Conservation (phyloP, 176 grass and related monocot species). For the Rhynchospora pubera region DNA sequence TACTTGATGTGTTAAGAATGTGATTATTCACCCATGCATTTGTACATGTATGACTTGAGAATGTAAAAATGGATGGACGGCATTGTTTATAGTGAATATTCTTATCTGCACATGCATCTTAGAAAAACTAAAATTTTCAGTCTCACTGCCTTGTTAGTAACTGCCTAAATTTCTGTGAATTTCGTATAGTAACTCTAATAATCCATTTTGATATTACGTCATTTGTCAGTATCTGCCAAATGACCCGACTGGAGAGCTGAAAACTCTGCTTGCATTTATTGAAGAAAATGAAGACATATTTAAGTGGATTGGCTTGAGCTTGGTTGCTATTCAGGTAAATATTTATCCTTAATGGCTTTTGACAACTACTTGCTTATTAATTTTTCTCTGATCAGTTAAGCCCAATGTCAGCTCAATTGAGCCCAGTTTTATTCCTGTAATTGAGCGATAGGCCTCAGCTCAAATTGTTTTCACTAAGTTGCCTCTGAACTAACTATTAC, state of each 20-base stretch:
- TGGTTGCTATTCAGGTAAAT: conserved; percentile 55
- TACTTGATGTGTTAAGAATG: too few relatives aligned
- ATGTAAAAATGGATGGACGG: background rate
- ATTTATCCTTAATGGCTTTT: background rate
- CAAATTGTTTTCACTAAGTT: background rate
- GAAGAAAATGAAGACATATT: conserved; percentile 58
- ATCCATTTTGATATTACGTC: background rate
- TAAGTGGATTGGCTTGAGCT: conserved; percentile 41
- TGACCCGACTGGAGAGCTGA: conserved; percentile 65
- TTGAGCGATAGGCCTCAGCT: background rate
- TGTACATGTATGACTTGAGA: background rate
- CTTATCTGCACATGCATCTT: background rate
- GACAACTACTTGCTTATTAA: background rate
- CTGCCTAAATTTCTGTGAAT: background rate
- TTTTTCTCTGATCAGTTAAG: background rate
- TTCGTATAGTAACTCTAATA: background rate
- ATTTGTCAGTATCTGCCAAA: conserved; percentile 60
- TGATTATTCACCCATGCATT: background rate
- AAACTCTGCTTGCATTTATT: conserved; percentile 56
- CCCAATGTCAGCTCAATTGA: background rate
- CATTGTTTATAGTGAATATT: background rate
- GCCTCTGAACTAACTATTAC: background rate
- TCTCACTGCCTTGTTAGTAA: too few relatives aligned
- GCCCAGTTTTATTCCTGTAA: background rate
- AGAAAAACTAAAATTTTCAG: too few relatives aligned